A percentile compares a stretch with the other conserved stretches of the same genome.
phyloP scores from a whole-genome alignment of 257 asterid genomes.

The Striga asiatica region DNA sequence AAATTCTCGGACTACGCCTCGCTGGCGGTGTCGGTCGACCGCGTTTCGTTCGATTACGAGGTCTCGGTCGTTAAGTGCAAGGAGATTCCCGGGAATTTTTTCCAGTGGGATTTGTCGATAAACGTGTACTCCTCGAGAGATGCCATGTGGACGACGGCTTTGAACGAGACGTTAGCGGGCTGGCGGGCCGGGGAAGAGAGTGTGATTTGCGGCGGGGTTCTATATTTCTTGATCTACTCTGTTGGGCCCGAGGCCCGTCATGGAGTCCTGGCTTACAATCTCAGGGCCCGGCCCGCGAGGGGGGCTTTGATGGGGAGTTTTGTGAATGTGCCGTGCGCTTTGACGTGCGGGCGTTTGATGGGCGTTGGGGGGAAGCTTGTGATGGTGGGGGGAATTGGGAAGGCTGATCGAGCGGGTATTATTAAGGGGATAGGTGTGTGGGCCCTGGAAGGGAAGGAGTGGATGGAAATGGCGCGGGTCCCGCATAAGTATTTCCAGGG shows the following conservation, averaged over 20 bases:
- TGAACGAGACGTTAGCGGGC: conserved; percentile 48
- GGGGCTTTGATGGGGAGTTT: conserved; percentile 48
- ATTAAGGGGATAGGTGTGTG: conserved; percentile 91
- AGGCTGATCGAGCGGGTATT: conserved; percentile 60
- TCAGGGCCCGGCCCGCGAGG: conserved; percentile 24
- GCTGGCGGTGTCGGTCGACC: conserved; percentile 48
- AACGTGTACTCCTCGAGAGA: conserved; percentile 58
- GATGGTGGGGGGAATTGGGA: conserved; percentile 94
- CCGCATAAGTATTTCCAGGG: conserved; percentile 83
- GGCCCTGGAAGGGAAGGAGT: conserved; percentile 53
- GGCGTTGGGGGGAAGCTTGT: conserved; percentile 53
- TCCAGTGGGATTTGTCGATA: conserved; percentile 72
- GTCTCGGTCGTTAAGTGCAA: conserved; percentile 55
- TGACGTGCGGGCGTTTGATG: conserved; percentile 89
- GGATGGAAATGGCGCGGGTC: conserved; percentile 74
- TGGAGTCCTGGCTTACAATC: conserved; percentile 47
- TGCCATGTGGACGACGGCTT: conserved; percentile 42
- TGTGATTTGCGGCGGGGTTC: conserved; percentile 64
- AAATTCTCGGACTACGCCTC: conserved; percentile 68
- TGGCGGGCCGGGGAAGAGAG: conserved; percentile 95
- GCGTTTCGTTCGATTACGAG: conserved; percentile 29
- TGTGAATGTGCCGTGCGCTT: conserved; percentile 61
- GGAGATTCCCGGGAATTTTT: conserved; percentile 72
- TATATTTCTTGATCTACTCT: conserved; percentile 67
- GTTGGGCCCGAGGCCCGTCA: conserved; percentile 49